phyloP scores from a whole-genome alignment of 2,329 filamentous ascomycete genomes.

The Exophiala sp. region DNA sequence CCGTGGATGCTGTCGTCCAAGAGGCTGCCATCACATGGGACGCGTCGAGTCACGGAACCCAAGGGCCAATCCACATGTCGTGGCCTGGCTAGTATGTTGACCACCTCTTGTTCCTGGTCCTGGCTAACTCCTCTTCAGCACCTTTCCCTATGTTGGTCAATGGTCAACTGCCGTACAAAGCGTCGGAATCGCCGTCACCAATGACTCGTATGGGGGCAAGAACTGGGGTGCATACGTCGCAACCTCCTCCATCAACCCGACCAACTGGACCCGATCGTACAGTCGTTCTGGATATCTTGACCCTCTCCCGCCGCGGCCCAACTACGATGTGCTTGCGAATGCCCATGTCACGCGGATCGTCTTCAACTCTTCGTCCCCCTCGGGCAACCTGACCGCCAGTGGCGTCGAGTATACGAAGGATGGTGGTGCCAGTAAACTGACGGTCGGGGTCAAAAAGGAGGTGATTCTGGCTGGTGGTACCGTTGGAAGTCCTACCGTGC shows the following conservation, averaged over 20 bases:
- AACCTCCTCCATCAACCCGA: conserved; percentile 34
- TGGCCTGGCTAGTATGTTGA: conserved; percentile 36
- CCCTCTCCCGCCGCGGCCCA: conserved; percentile 31
- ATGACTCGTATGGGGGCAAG: conserved; percentile 33
- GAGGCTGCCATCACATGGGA: conserved; percentile 40
- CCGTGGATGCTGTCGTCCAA: conserved; percentile 33
- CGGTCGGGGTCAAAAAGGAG: conserved; percentile 41
- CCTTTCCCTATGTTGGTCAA: conserved; percentile 19
- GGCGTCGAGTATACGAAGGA: conserved; percentile 34
- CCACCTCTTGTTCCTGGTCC: background rate
- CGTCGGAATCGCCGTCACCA: conserved; percentile 30
- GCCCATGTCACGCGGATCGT: conserved; percentile 24
- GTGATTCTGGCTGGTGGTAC: conserved; percentile 49
- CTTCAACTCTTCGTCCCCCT: conserved; percentile 28
- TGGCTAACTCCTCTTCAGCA: conserved; percentile 27
- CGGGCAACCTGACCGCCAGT: conserved; percentile 31
- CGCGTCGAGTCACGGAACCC: conserved; percentile 37
- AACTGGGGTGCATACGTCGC: conserved; percentile 34
- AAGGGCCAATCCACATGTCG: conserved; percentile 46
- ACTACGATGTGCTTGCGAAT: conserved; percentile 31
- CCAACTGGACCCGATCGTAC: conserved; percentile 36
- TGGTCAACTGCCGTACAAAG: conserved; percentile 22
- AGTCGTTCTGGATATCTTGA: conserved; percentile 36
- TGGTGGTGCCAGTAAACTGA: conserved; percentile 30
- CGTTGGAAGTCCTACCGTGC: conserved; percentile 59